phyloP scores from a whole-genome alignment of 1,284 basidiomycete species.

The Phylloboletellus chloephorus region DNA sequence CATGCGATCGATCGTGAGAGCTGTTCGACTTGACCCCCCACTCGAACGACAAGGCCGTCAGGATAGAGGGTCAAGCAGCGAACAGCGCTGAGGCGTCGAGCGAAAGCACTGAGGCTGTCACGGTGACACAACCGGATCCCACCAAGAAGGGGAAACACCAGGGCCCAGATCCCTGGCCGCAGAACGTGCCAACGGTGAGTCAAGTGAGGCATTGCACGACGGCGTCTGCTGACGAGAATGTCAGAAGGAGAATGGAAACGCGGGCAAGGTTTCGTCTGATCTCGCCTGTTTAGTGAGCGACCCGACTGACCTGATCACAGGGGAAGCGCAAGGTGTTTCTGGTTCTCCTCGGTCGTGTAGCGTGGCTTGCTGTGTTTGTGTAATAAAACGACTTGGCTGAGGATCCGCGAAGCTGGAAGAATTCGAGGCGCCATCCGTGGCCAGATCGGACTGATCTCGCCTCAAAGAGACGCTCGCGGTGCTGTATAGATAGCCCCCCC shows the following conservation, averaged over 20 bases:
- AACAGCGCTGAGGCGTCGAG: neutral
- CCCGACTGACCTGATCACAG: too few species aligned
- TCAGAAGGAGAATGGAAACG: constrained; percentile 1
- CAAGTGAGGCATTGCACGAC: neutral
- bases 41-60: constrained; percentile 2
- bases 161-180: rapidly evolving
- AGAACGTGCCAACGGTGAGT: constrained; percentile 3
- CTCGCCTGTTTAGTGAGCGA: too few species aligned
- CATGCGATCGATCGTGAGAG: constrained; percentile 30
- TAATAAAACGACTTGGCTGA: too few species aligned
- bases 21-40: constrained; percentile 28
- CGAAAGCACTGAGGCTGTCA: neutral
- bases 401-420: too few species aligned
- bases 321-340: too few species aligned
- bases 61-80: constrained; percentile 8
- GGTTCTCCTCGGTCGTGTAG: too few species aligned
- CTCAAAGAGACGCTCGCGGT: constrained; percentile 15
- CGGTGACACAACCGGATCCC: constrained; percentile 2
- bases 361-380: too few species aligned
- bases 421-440: constrained; percentile 1
- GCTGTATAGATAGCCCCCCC: constrained; percentile 25
- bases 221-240: neutral
- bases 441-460: constrained; percentile 11
- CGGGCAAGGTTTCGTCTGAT: constrained; percentile 7
- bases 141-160: neutral